These are phyloP conservation scores for Exobasidium rhododendri DNA, from an alignment of 1,284 basidiomycete species.

Conservation along the genomic window DNA sequence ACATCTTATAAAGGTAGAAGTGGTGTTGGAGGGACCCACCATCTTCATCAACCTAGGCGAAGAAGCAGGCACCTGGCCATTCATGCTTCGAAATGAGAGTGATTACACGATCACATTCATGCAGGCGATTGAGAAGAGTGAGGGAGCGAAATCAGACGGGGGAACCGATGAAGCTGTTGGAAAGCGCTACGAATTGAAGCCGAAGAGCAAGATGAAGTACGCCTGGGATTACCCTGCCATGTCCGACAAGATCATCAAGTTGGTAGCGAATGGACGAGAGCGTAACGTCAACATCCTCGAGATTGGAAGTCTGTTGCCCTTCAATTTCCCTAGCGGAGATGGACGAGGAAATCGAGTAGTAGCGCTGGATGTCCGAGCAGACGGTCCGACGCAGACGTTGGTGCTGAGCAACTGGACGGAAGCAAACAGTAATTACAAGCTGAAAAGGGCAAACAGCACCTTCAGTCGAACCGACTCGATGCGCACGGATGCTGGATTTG, in stretches of 20 bases:
- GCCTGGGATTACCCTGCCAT: constrained; percentile 94
- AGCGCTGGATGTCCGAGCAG: constrained; percentile 89
- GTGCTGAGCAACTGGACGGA: constrained; percentile 83
- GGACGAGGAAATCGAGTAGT: constrained; percentile 62
- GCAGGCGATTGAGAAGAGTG: constrained; percentile 59
- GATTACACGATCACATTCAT: constrained; percentile 69
- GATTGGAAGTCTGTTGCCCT: constrained; percentile 87
- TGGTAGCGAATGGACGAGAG: constrained; percentile 66
- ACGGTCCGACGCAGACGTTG: constrained; percentile 79
- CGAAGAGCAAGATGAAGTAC: constrained; percentile 67
- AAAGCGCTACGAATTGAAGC: constrained; percentile 62
- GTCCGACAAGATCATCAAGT: constrained; percentile 73
- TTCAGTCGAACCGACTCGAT: constrained; percentile 70
- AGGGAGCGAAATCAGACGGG: constrained; percentile 5
- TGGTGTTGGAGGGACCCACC: constrained; percentile 79
- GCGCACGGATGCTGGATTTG: constrained; percentile 64
- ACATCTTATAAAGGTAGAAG: constrained; percentile 75
- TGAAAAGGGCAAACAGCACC: constrained; percentile 62
- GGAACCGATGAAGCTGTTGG: constrained; percentile 29
- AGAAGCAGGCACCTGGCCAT: constrained; percentile 77
- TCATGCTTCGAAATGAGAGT: constrained; percentile 84
- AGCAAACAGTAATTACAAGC: constrained; percentile 84
- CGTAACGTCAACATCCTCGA: constrained; percentile 88
- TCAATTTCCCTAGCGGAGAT: constrained; percentile 64
- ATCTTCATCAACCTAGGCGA: constrained; percentile 77